Percentiles rank a stretch among this genome's conserved stretches.
These are phyloP conservation scores for Raffaelea deltoideospora DNA, from an alignment of 2,329 filamentous ascomycete species.

Conservation along the genomic window DNA sequence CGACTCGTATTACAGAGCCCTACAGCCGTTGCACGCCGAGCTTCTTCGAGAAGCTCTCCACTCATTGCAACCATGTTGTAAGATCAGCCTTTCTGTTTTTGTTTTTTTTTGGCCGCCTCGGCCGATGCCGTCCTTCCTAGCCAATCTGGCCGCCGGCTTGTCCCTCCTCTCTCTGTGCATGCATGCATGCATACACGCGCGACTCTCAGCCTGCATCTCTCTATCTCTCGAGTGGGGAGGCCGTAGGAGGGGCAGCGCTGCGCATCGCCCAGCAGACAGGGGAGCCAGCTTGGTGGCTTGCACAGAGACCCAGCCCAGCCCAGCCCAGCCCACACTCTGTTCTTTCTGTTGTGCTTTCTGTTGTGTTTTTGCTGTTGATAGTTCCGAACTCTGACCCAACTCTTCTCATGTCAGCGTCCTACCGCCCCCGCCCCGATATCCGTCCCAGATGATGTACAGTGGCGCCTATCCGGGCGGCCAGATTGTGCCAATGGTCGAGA, in stretches of 20 bases:
- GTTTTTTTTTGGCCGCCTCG: background rate
- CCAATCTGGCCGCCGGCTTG: too few relatives aligned
- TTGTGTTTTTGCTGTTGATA: background rate
- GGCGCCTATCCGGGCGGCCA: constrained; percentile 54
- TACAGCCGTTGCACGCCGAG: too few relatives aligned
- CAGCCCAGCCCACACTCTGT: background rate
- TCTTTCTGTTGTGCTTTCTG: background rate
- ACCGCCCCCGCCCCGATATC: constrained; percentile 75
- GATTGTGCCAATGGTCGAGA: constrained; percentile 70
- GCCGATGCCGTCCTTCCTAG: background rate
- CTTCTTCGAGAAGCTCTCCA: too few relatives aligned
- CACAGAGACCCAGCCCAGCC: too few relatives aligned
- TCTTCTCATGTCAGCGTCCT: constrained; percentile 71
- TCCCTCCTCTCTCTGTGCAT: background rate
- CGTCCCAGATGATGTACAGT: constrained; percentile 57
- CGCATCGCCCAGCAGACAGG: background rate
- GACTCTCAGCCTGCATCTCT: background rate
- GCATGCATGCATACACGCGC: background rate
- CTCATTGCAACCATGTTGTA: background rate
- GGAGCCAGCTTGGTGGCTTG: too few relatives aligned
- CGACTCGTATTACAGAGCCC: too few relatives aligned
- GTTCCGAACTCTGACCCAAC: too few relatives aligned
- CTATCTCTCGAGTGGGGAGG: too few relatives aligned
- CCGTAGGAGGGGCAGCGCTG: too few relatives aligned
- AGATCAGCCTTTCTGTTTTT: background rate